A percentile compares a stretch with the other conserved stretches of the same genome.
Evolutionary conservation across 805 yeast genomes (phyloP).

Genomic region (Yarrowia osloensis): DNA sequence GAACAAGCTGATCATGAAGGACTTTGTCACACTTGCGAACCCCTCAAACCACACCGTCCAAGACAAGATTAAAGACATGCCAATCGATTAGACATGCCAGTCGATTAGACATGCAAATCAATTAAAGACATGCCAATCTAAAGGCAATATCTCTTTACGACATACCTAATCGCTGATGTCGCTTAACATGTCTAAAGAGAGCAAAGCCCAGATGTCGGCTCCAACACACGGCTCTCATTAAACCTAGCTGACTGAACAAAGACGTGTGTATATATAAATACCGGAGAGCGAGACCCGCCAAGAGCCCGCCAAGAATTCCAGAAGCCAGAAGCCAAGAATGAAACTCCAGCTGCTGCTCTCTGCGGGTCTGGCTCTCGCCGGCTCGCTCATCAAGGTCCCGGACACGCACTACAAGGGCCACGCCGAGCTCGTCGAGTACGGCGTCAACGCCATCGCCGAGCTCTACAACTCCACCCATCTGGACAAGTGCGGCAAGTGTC

Average conservation of each 20-base stretch:
- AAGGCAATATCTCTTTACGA: not conserved
- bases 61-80: too few relatives aligned
- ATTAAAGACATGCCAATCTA: not conserved
- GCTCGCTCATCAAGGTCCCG: slow-evolving; percentile 8
- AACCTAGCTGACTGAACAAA: not conserved
- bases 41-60: too few relatives aligned
- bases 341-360: not conserved
- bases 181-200: not conserved
- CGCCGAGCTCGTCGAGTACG: slow-evolving; percentile 8
- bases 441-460: slow-evolving; percentile 13
- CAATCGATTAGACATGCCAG: not conserved
- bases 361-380: slow-evolving; percentile 13
- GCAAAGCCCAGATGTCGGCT: not conserved
- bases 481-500: slow-evolving; percentile 12
- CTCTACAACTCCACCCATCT: slow-evolving; percentile 19
- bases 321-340: not conserved
- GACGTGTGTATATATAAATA: not conserved
- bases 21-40: too few relatives aligned
- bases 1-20: too few relatives aligned
- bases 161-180: not conserved
- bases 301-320: not conserved
- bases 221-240: not conserved
- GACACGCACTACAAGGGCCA: slow-evolving; percentile 7
- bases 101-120: too few relatives aligned
- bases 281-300: not conserved